These are phyloP conservation scores for Solanum chmielewskii DNA, from an alignment of 257 asterid species.

Conservation along the genomic window DNA sequence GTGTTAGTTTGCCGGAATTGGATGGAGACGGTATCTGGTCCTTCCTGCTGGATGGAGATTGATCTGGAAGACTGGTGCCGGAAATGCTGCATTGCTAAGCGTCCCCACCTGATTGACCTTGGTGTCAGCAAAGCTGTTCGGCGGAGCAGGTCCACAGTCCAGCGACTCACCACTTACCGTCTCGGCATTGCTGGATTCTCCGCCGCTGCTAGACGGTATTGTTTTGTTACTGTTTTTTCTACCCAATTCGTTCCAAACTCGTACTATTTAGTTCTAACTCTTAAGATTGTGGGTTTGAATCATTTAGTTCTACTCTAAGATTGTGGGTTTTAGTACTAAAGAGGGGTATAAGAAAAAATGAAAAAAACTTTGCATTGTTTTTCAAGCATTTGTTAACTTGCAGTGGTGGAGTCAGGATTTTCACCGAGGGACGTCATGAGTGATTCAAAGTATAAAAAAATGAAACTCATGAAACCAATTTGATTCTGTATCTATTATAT, in stretches of 20 bases:
- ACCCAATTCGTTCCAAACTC: neutral
- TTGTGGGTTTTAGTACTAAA: neutral
- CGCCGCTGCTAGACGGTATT: conserved; percentile 3
- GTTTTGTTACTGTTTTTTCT: neutral
- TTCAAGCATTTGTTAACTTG: neutral
- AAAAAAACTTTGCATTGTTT: neutral
- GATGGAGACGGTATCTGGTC: conserved; percentile 7
- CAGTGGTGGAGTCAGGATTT: neutral
- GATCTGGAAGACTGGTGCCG: conserved; percentile 10
- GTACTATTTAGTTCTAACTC: neutral
- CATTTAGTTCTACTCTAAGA: too few relatives aligned
- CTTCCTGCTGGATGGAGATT: conserved; percentile 10
- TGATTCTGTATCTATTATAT: neutral
- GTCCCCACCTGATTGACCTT: neutral
- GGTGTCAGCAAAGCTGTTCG: conserved; percentile 4
- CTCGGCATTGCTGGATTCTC: conserved; percentile 3
- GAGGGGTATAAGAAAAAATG: neutral
- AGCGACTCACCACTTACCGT: neutral
- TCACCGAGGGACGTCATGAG: neutral
- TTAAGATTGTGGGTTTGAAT: too few relatives aligned
- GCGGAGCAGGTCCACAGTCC: neutral
- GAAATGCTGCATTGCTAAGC: neutral
- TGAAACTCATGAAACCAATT: neutral
- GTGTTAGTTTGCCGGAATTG: conserved; percentile 4
- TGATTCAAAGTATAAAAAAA: neutral